These are phyloP conservation scores for Cutaneotrichosporon spelunceum DNA, from an alignment of 1,284 basidiomycete genomes.

Conservation along the genomic window DNA sequence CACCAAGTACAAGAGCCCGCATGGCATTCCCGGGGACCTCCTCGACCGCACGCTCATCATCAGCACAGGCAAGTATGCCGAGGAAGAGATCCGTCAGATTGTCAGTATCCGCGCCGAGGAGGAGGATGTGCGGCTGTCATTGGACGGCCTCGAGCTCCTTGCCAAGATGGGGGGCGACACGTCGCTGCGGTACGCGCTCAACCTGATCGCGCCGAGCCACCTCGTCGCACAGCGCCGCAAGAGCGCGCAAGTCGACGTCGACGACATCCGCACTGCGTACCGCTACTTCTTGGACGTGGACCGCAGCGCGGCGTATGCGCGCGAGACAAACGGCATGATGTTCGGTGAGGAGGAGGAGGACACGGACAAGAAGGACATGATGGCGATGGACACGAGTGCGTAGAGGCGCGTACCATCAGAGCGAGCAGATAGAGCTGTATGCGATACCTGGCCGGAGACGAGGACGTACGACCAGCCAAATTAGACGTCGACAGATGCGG, in stretches of 20 bases:
- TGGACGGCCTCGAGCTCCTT: slow-evolving; percentile 71
- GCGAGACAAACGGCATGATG: slow-evolving; percentile 70
- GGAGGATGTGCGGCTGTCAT: slow-evolving; percentile 84
- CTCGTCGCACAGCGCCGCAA: slow-evolving; percentile 79
- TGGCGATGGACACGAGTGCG: slow-evolving; percentile 10
- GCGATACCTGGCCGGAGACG: background rate
- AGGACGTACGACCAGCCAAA: background rate
- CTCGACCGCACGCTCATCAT: slow-evolving; percentile 95
- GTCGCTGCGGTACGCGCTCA: slow-evolving; percentile 82
- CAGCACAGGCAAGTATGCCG: slow-evolving; percentile 81
- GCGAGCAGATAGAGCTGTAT: background rate
- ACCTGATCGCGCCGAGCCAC: slow-evolving; percentile 85
- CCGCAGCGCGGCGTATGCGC: slow-evolving; percentile 85
- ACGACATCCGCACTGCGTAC: slow-evolving; percentile 80
- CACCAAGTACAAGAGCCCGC: slow-evolving; percentile 88
- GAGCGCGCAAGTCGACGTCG: slow-evolving; percentile 69
- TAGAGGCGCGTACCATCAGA: background rate
- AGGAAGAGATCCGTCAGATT: slow-evolving; percentile 84
- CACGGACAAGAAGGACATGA: slow-evolving; percentile 10
- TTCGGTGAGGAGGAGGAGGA: slow-evolving; percentile 43
- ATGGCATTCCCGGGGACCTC: slow-evolving; percentile 91
- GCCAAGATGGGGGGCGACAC: slow-evolving; percentile 82
- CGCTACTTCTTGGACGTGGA: slow-evolving; percentile 93
- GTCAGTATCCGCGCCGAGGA: slow-evolving; percentile 91
- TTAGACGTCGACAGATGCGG: background rate